Conservation (phyloP, 768 basidiomycete species). For the Candolleomyces aberdarensis region DNA sequence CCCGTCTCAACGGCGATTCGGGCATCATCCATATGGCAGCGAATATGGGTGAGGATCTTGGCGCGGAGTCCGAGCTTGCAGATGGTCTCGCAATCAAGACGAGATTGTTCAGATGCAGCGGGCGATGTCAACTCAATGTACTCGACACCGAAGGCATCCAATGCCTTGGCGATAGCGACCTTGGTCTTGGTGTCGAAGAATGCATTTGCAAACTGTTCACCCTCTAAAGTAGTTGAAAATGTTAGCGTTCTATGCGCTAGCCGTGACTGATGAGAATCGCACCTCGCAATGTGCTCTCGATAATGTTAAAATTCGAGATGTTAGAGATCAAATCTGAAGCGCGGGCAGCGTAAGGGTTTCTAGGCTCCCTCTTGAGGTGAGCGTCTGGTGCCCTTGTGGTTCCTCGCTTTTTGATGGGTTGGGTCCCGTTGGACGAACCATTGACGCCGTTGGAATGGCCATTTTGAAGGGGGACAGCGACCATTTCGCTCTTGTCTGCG, state of each 20-base stretch:
- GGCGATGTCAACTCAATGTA: constrained; percentile 99
- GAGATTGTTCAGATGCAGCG: constrained; percentile 94
- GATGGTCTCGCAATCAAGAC: constrained; percentile 93
- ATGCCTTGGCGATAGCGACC: constrained; percentile 97
- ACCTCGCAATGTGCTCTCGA: constrained; percentile 96
- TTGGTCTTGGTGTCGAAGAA: constrained; percentile 99
- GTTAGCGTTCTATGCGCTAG: constrained; percentile 7
- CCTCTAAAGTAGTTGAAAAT: constrained; percentile 54
- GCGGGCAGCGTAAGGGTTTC: constrained; percentile 87
- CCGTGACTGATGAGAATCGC: constrained; percentile 12
- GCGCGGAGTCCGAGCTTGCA: constrained; percentile 97
- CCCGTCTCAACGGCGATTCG: constrained; percentile 98
- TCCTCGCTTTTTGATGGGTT: constrained; percentile 37
- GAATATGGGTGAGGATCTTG: constrained; percentile 98
- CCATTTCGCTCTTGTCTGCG: constrained; percentile 59
- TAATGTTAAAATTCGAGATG: constrained; percentile 91
- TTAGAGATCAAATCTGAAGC: constrained; percentile 92
- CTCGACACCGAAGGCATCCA: constrained; percentile 98
- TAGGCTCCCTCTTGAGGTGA: constrained; percentile 35
- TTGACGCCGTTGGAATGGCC: constrained; percentile 17
- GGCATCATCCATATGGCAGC: constrained; percentile 99
- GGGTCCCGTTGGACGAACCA: not conserved
- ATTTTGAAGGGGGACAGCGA: constrained; percentile 58
- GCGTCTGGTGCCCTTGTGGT: constrained; percentile 34
- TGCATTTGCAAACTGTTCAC: constrained; percentile 98